phyloP scores from a whole-genome alignment of 1,139 yeast species.

The Petasospora rhodanensis region DNA sequence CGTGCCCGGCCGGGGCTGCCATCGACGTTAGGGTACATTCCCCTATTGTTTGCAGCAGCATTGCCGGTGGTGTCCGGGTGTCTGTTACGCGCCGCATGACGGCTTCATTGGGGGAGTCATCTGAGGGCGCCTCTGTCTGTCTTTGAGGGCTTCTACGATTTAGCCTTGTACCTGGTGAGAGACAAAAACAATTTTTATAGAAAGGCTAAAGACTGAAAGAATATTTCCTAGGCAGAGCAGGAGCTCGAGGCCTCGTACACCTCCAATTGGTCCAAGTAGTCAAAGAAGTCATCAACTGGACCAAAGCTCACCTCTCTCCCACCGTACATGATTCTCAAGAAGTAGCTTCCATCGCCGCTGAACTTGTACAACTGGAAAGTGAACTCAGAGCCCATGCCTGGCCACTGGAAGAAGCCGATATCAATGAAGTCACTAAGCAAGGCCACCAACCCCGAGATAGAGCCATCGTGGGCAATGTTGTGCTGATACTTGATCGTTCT shows the following conservation, averaged over 20 bases:
- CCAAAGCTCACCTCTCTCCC: slow-evolving; percentile 26
- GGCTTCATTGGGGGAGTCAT: too few species aligned
- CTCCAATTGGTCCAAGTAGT: slow-evolving; percentile 15
- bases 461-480: slow-evolving; percentile 39
- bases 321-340: slow-evolving; percentile 33
- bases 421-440: slow-evolving; percentile 28
- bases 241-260: slow-evolving; percentile 9
- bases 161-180: too few species aligned
- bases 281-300: slow-evolving; percentile 17
- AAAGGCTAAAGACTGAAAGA: too few species aligned
- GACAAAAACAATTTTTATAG: too few species aligned
- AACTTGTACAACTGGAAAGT: slow-evolving; percentile 34
- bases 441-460: slow-evolving; percentile 33
- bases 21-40: too few species aligned
- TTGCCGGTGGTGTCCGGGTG: too few species aligned
- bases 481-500: slow-evolving; percentile 30
- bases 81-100: too few species aligned
- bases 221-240: too few species aligned
- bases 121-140: too few species aligned
- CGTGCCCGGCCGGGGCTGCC: too few species aligned
- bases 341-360: slow-evolving; percentile 20
- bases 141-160: too few species aligned
- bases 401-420: slow-evolving; percentile 35
- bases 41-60: too few species aligned
- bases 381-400: slow-evolving; percentile 40